Percentiles rank a stretch among this genome's conserved stretches.
phyloP scores from a whole-genome alignment of 169 alveolate genomes.

The Besnoitia besnoiti region DNA sequence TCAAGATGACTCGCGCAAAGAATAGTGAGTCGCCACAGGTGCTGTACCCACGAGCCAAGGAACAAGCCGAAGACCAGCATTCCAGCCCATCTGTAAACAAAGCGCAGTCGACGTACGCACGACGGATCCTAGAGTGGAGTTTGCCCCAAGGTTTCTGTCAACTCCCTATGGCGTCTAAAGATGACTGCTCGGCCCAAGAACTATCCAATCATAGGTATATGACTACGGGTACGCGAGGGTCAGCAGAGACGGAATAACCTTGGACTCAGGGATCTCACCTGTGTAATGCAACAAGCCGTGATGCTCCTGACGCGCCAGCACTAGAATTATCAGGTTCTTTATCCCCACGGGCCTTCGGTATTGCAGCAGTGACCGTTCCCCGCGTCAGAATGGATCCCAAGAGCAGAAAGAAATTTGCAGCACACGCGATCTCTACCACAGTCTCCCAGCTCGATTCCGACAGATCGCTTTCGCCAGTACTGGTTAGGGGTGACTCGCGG shows the following conservation, averaged over 20 bases:
- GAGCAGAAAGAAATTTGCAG: background rate
- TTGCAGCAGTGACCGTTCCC: background rate
- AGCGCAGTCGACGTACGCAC: too few relatives aligned
- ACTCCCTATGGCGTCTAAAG: too few relatives aligned
- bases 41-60: background rate
- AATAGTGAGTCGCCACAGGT: background rate
- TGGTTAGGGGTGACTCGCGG: background rate
- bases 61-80: background rate
- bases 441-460: slow-evolving; percentile 7
- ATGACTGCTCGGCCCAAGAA: too few relatives aligned
- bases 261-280: too few relatives aligned
- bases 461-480: background rate
- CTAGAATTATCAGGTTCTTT: background rate
- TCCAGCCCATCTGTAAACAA: background rate
- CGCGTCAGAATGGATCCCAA: background rate
- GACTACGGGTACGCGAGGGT: too few relatives aligned
- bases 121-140: too few relatives aligned
- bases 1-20: slow-evolving; percentile 22
- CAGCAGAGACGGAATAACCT: too few relatives aligned
- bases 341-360: background rate
- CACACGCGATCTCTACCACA: background rate
- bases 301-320: background rate
- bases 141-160: too few relatives aligned
- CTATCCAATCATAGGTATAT: too few relatives aligned
- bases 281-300: slow-evolving; percentile 4